Evolutionary conservation across 495 filamentous ascomycete species (phyloP).

Genomic region (Penicillium diatomitis): DNA sequence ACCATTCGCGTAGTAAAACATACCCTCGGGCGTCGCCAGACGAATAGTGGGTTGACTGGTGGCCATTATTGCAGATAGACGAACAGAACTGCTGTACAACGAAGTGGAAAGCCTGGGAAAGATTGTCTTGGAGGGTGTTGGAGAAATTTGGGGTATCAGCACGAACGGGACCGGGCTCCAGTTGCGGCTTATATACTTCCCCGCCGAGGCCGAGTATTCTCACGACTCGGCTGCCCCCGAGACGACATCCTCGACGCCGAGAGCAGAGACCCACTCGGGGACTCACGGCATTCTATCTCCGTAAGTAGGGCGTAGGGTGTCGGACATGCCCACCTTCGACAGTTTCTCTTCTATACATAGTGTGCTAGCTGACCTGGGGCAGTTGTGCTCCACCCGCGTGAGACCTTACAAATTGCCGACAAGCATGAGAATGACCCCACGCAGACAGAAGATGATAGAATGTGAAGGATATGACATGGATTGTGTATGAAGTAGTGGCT

Average conservation of each 20-base stretch:
- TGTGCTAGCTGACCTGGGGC: no score
- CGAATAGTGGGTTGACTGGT: conserved; percentile 35
- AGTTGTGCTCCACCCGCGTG: no score
- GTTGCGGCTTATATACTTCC: no score
- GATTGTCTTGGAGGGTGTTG: background rate
- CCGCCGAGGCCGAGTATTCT: no score
- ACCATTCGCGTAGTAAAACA: background rate
- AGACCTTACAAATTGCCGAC: no score
- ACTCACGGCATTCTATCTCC: background rate
- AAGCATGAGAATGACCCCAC: no score
- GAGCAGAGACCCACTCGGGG: background rate
- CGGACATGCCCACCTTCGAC: no score
- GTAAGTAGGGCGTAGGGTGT: background rate
- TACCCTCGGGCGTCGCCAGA: conserved; percentile 40
- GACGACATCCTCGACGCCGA: background rate
- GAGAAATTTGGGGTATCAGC: background rate
- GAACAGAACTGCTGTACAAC: background rate
- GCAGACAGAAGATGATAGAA: no score
- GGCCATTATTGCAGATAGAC: conserved; percentile 14
- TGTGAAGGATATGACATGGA: no score
- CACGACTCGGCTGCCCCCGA: background rate
- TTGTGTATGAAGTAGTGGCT: no score
- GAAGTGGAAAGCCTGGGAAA: background rate
- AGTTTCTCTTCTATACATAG: no score
- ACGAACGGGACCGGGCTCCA: no score